phyloP scores from a whole-genome alignment of 805 yeast genomes.

The Suhomyces sp. region DNA sequence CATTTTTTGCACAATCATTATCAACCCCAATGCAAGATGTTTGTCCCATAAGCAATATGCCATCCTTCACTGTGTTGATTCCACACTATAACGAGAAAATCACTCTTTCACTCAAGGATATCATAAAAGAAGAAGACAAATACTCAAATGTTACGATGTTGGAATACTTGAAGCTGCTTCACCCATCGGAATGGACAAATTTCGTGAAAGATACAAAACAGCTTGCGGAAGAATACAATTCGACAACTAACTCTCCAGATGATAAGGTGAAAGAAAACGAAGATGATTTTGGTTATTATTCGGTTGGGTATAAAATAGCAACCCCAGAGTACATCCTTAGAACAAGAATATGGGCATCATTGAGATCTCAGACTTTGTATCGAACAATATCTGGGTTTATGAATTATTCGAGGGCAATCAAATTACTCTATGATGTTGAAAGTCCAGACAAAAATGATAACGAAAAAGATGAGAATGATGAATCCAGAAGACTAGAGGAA shows the following conservation, averaged over 20 bases:
- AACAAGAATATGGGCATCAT: slow-evolving; percentile 48
- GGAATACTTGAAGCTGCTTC: slow-evolving; percentile 55
- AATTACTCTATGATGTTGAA: slow-evolving; percentile 47
- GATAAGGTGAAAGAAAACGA: slow-evolving; percentile 19
- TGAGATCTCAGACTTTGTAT: slow-evolving; percentile 46
- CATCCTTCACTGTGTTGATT: slow-evolving; percentile 75
- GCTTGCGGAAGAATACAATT: slow-evolving; percentile 46
- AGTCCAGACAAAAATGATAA: slow-evolving; percentile 21
- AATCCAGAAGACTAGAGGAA: slow-evolving; percentile 37
- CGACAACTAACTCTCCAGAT: slow-evolving; percentile 16
- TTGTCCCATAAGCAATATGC: slow-evolving; percentile 64
- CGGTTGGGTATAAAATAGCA: slow-evolving; percentile 47
- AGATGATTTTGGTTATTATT: slow-evolving; percentile 45
- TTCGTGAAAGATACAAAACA: slow-evolving; percentile 56
- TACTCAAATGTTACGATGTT: slow-evolving; percentile 53
- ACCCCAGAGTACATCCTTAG: slow-evolving; percentile 47
- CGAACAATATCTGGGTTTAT: slow-evolving; percentile 47
- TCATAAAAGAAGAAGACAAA: slow-evolving; percentile 70
- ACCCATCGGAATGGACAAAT: slow-evolving; percentile 56
- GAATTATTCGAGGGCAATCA: slow-evolving; percentile 48
- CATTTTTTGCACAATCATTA: slow-evolving; percentile 86
- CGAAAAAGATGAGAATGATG: slow-evolving; percentile 30
- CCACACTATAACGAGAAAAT: slow-evolving; percentile 90
- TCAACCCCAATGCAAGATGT: slow-evolving; percentile 84
- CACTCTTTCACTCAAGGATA: slow-evolving; percentile 69